Evolutionary conservation across 495 filamentous ascomycete species (phyloP).

Genomic region (Penicillium daleae): DNA sequence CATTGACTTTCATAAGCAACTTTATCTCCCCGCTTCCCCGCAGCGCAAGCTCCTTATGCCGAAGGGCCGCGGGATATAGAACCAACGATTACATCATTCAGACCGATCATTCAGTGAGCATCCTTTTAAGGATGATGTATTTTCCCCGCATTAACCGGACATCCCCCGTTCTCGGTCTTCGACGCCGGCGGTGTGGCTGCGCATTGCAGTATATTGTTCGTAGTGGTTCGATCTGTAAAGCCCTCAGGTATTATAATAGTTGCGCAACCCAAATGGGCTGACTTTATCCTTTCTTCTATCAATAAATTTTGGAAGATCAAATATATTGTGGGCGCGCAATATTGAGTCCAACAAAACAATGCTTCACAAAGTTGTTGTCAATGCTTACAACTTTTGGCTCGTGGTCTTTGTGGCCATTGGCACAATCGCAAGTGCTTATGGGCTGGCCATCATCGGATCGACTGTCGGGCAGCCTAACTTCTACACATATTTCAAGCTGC

Average conservation of each 20-base stretch:
- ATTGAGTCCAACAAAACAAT: neutral
- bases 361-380: constrained; percentile 19
- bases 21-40: neutral
- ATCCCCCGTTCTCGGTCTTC: neutral
- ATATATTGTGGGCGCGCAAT: neutral
- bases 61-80: neutral
- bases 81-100: neutral
- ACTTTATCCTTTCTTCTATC: neutral
- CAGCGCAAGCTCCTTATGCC: neutral
- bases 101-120: neutral
- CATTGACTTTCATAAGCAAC: neutral
- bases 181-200: neutral
- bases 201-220: neutral
- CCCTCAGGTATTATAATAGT: neutral
- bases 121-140: neutral
- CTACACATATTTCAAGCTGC: constrained; percentile 41
- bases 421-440: constrained; percentile 40
- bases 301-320: neutral
- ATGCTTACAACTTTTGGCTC: constrained; percentile 26
- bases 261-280: neutral
- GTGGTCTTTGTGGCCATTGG: constrained; percentile 32
- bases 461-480: constrained; percentile 51
- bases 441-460: constrained; percentile 48
- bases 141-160: constrained; percentile 1
- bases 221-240: neutral